Percentiles rank a stretch among this genome's conserved stretches.
phyloP scores from a whole-genome alignment of 2,329 filamentous ascomycete genomes.

The Metarhizium humberi region DNA sequence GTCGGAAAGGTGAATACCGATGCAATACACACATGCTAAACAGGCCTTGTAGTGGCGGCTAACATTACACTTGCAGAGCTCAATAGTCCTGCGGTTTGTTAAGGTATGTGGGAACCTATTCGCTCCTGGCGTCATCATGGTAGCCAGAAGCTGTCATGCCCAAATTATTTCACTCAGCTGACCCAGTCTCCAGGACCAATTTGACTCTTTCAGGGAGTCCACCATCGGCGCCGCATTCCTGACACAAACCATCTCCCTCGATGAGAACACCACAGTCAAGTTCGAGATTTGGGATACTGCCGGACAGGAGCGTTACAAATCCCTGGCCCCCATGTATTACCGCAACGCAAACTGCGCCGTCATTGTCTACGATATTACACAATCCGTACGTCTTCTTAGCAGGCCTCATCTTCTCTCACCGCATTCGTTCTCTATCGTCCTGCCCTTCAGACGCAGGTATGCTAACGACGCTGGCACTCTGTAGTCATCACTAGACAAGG shows the following conservation, averaged over 20 bases:
- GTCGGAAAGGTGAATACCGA: conserved; percentile 75
- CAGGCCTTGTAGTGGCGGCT: conserved; percentile 10
- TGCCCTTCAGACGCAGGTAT: not conserved
- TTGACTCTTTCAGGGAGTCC: conserved; percentile 93
- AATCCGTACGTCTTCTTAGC: conserved; percentile 62
- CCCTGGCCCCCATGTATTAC: conserved; percentile 98
- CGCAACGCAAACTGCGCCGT: conserved; percentile 98
- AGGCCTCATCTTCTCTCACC: not conserved
- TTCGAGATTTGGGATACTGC: conserved; percentile 99
- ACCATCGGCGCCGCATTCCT: conserved; percentile 98
- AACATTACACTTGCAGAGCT: conserved; percentile 59
- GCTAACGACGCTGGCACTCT: not conserved
- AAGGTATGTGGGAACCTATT: conserved; percentile 56
- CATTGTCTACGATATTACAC: conserved; percentile 98
- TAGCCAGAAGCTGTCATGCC: not conserved
- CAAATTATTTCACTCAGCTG: conserved; percentile 8
- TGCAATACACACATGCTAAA: conserved; percentile 1
- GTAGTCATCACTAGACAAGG: conserved; percentile 94
- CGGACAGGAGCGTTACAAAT: conserved; percentile 98
- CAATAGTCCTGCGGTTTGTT: conserved; percentile 93
- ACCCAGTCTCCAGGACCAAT: conserved; percentile 68
- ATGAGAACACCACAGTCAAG: conserved; percentile 97
- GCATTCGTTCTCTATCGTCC: not conserved
- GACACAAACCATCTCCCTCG: conserved; percentile 96
- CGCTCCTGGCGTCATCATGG: not conserved